Evolutionary conservation across 345 rosid genomes (phyloP).

Genomic region (Eutrema heterophyllum): DNA sequence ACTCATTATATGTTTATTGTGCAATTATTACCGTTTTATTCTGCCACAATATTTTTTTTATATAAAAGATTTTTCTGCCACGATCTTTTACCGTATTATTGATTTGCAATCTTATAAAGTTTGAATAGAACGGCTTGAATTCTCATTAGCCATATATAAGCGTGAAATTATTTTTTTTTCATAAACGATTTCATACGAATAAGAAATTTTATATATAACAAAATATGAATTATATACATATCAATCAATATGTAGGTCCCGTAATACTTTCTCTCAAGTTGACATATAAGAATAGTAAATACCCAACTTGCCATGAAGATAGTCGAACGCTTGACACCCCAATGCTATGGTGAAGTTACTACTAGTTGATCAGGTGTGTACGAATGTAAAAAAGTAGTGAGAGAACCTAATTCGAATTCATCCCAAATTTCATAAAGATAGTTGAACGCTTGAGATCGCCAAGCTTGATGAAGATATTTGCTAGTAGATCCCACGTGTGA

Average conservation of each 20-base stretch:
- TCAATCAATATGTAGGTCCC: not conserved
- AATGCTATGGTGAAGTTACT: not conserved
- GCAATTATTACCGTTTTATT: not conserved
- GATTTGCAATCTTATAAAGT: not conserved
- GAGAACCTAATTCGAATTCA: not conserved
- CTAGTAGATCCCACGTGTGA: not conserved
- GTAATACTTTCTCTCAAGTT: not conserved
- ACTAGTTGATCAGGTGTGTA: not conserved
- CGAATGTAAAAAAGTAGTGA: not conserved
- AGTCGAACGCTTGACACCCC: not conserved
- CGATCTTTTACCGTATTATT: not conserved
- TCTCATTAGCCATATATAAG: not conserved
- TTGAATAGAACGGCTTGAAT: not conserved
- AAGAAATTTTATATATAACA: not conserved
- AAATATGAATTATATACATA: not conserved
- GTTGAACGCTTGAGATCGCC: not conserved
- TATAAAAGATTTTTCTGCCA: not conserved
- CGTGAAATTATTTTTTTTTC: not conserved
- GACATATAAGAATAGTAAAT: not conserved
- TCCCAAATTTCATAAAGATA: too few species aligned
- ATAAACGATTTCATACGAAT: not conserved
- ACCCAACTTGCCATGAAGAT: not conserved
- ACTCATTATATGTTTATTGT: not conserved
- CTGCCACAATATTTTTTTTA: not conserved
- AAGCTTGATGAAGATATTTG: not conserved